Base-by-base conservation (phyloP, 345 rosid genomes). In the Carallia brachiata region DNA sequence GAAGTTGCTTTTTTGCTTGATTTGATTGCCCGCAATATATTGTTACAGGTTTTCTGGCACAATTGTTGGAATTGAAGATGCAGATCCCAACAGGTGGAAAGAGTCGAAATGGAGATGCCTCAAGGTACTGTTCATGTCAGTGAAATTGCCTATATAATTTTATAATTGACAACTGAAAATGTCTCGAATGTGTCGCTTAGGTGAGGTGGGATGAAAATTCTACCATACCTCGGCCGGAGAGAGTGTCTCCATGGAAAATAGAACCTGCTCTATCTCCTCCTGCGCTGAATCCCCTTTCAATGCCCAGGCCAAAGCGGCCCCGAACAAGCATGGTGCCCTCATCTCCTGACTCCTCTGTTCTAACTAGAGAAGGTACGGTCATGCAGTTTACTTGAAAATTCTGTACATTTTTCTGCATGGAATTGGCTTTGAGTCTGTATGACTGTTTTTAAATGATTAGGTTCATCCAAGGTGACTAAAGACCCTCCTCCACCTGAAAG, bases 101-200 rank as follows among this genome's bases (percentile, higher is more conserved):
- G 86, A 76, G n/a, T 87, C 91, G 36, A 81, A 78, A 68, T 87
- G 91, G 91, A 78, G 91, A 72, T 81, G 78, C 65, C 85, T 87
- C 7, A 87, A 83, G 87, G 91, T 87, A 66, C 23, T 28, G 18
- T 60, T 53, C 34, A 1, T 9, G 23, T 52, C 37, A 39, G 1
- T 60, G 37, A 27, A 47, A 28, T 53, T 54, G n/a, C 36, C 10
- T 62, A 4, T 12, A 7, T 40, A 12, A 36, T 6, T 36, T 31
- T 12, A 28, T 16, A 1, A 44, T 65, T 37, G 36, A 15, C 30
- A 16, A 36, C 30, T 66, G 18, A 67, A 2, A 17, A 16, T 31
- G 27, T 31, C 59, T 44, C 5, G 8, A 1, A 27, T 27, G 15
- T 63, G 30, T 54, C 56, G 52, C 30, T 39, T 63, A 84, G 87